These are phyloP conservation scores for Cryptosporidium muris DNA, from an alignment of 169 alveolate genomes.

Conservation along the genomic window DNA sequence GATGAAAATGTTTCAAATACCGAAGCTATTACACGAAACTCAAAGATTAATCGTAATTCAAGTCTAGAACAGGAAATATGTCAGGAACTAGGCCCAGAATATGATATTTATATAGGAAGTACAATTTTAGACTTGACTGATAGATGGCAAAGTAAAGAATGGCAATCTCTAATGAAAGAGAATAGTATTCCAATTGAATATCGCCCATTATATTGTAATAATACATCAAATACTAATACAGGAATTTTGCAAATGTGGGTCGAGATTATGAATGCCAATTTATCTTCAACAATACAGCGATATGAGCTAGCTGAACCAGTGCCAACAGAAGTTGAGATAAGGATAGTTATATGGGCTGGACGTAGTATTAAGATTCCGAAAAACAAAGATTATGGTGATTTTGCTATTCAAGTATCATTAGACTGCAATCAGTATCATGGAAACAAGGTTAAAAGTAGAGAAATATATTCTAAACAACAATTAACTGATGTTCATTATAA, in stretches of 20 bases:
- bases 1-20: neutral
- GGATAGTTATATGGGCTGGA: slow-evolving; percentile 80
- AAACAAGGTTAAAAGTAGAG: slow-evolving; percentile 72
- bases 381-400: slow-evolving; percentile 69
- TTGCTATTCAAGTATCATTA: slow-evolving; percentile 73
- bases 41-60: slow-evolving; percentile 68
- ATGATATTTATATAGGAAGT: slow-evolving; percentile 84
- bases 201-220: slow-evolving; percentile 77
- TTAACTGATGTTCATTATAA: slow-evolving; percentile 90
- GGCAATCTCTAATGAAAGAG: slow-evolving; percentile 88
- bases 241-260: slow-evolving; percentile 85
- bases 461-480: slow-evolving; percentile 77
- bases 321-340: slow-evolving; percentile 82
- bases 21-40: slow-evolving; percentile 10
- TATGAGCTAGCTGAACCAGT: slow-evolving; percentile 81
- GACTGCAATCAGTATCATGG: slow-evolving; percentile 87
- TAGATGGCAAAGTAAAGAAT: slow-evolving; percentile 87
- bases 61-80: slow-evolving; percentile 69
- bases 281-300: slow-evolving; percentile 80
- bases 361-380: slow-evolving; percentile 66
- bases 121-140: slow-evolving; percentile 88
- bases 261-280: slow-evolving; percentile 80
- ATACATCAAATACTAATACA: slow-evolving; percentile 57
- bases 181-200: slow-evolving; percentile 87
- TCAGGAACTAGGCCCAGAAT: slow-evolving; percentile 75